A percentile compares a stretch with the other conserved stretches of the same genome.
Conservation (phyloP, 1,284 basidiomycete genomes). For the Leccinum fallax region DNA sequence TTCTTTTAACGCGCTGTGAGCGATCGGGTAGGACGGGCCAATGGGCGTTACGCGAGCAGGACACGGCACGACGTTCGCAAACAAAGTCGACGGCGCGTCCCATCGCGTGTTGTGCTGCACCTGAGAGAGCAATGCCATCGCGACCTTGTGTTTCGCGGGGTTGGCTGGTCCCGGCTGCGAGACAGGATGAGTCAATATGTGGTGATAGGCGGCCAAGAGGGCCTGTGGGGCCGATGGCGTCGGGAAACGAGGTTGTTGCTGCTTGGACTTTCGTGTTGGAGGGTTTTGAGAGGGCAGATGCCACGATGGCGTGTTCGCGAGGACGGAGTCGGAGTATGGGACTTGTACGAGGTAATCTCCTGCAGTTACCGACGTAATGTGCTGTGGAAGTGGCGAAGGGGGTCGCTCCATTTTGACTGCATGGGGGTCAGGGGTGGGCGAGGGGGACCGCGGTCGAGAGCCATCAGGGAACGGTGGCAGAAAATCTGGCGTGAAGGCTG, state of each 20-base stretch:
- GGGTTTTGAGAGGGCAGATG: slow-evolving; percentile 58
- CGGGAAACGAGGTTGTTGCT: slow-evolving; percentile 32
- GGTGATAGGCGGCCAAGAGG: slow-evolving; percentile 69
- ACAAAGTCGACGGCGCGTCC: slow-evolving; percentile 67
- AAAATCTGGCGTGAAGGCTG: slow-evolving; percentile 31
- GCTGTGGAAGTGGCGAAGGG: slow-evolving; percentile 34
- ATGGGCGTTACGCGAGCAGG: slow-evolving; percentile 50
- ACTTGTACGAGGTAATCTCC: slow-evolving; percentile 67
- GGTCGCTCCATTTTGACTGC: slow-evolving; percentile 37
- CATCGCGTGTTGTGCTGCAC: slow-evolving; percentile 61
- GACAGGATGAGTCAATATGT: slow-evolving; percentile 67
- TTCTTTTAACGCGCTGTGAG: slow-evolving; percentile 26
- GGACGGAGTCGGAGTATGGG: slow-evolving; percentile 68
- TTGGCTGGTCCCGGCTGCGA: slow-evolving; percentile 44
- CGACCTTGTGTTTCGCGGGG: slow-evolving; percentile 65
- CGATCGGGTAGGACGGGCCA: slow-evolving; percentile 33
- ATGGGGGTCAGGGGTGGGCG: slow-evolving; percentile 36
- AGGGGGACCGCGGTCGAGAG: slow-evolving; percentile 40
- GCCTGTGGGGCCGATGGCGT: slow-evolving; percentile 58
- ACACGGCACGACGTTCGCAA: slow-evolving; percentile 50
- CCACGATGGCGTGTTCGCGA: slow-evolving; percentile 61
- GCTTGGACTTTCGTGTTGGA: slow-evolving; percentile 21
- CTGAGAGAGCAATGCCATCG: slow-evolving; percentile 62
- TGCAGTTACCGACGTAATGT: slow-evolving; percentile 35
- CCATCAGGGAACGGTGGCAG: slow-evolving; percentile 48